Evolutionary conservation across 2,329 filamentous ascomycete genomes (phyloP).

Genomic region (Arthroderma uncinatum): DNA sequence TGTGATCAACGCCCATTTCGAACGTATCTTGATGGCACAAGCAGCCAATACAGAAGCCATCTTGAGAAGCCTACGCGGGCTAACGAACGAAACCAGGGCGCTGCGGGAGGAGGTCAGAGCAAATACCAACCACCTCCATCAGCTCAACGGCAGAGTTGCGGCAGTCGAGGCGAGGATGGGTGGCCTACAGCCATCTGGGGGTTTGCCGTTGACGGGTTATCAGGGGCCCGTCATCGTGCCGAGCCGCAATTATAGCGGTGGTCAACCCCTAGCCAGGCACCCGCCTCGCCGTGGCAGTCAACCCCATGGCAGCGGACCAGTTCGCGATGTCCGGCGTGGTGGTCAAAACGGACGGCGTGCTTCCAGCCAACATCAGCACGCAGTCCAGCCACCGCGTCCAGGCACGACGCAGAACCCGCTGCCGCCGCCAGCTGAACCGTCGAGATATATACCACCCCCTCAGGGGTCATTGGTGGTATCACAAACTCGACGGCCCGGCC

Average conservation of each 20-base stretch:
- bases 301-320: background rate
- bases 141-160: conserved; percentile 5
- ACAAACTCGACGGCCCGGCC: background rate
- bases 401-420: background rate
- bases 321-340: background rate
- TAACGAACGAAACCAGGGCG: background rate
- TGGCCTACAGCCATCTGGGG: background rate
- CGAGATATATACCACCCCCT: background rate
- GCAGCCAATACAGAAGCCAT: background rate
- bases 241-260: background rate
- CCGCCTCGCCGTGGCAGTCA: background rate
- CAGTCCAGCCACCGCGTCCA: background rate
- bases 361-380: background rate
- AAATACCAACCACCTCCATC: background rate
- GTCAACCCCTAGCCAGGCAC: background rate
- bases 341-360: background rate
- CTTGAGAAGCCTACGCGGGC: background rate
- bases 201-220: background rate
- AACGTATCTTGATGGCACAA: background rate
- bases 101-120: conserved; percentile 1
- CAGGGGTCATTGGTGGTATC: background rate
- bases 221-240: background rate
- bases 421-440: background rate
- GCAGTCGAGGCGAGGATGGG: conserved; percentile 2
- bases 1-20: background rate